Conservation (phyloP, 2,329 filamentous ascomycete genomes). For the Aspergillus aculeatus region DNA sequence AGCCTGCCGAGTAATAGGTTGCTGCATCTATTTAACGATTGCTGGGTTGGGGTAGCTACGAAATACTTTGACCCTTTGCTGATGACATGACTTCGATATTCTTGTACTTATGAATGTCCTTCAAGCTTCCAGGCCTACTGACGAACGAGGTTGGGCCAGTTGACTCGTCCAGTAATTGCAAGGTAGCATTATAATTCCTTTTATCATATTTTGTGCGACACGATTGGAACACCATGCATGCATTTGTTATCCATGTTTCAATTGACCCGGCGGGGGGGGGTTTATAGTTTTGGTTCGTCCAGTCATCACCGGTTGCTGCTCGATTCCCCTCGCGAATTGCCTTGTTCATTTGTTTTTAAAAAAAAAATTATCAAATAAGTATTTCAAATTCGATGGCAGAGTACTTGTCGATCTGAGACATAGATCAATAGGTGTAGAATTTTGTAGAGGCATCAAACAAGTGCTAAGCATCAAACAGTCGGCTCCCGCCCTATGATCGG, state of each 20-base stretch:
- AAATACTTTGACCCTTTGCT: background rate
- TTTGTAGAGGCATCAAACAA: background rate
- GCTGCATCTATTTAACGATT: background rate
- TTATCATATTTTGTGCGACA: background rate
- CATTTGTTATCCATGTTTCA: background rate
- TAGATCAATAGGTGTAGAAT: background rate
- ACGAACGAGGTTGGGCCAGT: too few species aligned
- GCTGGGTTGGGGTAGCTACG: background rate
- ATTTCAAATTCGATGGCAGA: background rate
- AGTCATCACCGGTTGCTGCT: background rate
- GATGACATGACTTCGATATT: background rate
- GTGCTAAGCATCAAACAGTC: background rate
- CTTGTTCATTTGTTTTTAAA: too few species aligned
- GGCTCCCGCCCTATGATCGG: background rate
- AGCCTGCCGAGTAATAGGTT: constrained; percentile 10
- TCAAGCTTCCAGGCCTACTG: background rate
- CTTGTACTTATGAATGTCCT: background rate
- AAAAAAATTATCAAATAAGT: background rate
- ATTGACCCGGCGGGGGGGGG: background rate
- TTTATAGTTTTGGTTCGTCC: background rate
- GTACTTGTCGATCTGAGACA: background rate
- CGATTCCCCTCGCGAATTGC: background rate
- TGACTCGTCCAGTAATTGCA: too few species aligned
- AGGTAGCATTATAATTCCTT: background rate
- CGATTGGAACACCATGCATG: background rate